Evolutionary conservation across 2,329 filamentous ascomycete genomes (phyloP).

Genomic region (Bipolaris victoriae): DNA sequence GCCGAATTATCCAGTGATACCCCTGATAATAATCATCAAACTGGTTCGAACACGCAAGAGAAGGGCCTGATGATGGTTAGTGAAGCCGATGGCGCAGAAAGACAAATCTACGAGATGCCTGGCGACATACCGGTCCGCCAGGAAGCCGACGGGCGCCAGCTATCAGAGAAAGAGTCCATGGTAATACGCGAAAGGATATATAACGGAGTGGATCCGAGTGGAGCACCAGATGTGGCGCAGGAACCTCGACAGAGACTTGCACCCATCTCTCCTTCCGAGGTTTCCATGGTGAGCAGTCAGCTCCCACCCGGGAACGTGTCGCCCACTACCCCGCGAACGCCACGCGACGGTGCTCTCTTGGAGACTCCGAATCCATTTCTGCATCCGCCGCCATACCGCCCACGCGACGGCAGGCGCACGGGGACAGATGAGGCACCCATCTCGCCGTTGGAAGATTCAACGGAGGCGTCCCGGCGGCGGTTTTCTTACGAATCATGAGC

Average conservation of each 20-base stretch:
- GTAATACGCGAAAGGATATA: conserved; percentile 53
- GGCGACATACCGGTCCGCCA: conserved; percentile 62
- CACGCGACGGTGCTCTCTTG: conserved; percentile 40
- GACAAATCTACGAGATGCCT: conserved; percentile 57
- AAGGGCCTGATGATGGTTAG: conserved; percentile 22
- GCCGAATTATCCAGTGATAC: conserved; percentile 52
- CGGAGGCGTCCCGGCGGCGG: conserved; percentile 39
- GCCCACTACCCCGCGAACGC: conserved; percentile 41
- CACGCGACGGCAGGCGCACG: conserved; percentile 27
- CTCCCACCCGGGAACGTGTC: conserved; percentile 31
- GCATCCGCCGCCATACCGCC: conserved; percentile 33
- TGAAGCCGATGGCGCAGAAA: conserved; percentile 48
- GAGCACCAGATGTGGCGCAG: conserved; percentile 26
- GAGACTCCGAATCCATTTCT: conserved; percentile 42
- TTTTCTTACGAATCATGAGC: conserved; percentile 50
- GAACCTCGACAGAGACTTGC: conserved; percentile 32
- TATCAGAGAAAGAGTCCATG: conserved; percentile 58
- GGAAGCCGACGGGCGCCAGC: conserved; percentile 55
- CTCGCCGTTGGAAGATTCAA: conserved; percentile 42
- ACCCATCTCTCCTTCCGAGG: conserved; percentile 35
- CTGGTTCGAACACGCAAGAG: conserved; percentile 24
- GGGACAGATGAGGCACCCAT: conserved; percentile 43
- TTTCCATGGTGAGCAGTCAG: conserved; percentile 38
- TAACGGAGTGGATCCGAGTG: conserved; percentile 52
- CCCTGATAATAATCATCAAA: conserved; percentile 24